Conservation (phyloP, 2,329 filamentous ascomycete species). For the Orbilia brochopaga region DNA sequence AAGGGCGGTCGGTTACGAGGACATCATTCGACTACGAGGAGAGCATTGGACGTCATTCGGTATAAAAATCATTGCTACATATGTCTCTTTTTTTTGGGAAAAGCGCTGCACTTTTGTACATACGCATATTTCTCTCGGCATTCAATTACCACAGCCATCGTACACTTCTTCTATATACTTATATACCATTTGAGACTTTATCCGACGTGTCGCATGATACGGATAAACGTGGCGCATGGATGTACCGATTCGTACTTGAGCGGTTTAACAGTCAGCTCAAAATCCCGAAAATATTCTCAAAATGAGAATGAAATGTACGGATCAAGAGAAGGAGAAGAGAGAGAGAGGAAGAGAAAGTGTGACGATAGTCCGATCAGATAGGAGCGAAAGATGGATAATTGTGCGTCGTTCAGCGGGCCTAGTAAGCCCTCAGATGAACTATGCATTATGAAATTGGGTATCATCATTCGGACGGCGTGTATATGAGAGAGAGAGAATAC, state of each 20-base stretch:
- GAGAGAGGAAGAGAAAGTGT: not conserved
- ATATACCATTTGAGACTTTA: too few species aligned
- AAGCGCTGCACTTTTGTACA: slow-evolving; percentile 41
- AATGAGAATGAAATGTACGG: too few species aligned
- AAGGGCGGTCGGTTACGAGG: slow-evolving; percentile 7
- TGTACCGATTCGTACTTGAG: too few species aligned
- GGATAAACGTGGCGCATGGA: too few species aligned
- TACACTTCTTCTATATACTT: slow-evolving; percentile 28
- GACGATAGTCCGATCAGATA: slow-evolving; percentile 33
- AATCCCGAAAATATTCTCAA: too few species aligned
- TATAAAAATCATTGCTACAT: slow-evolving; percentile 16
- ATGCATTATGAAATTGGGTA: slow-evolving; percentile 47
- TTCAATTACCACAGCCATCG: slow-evolving; percentile 17
- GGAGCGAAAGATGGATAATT: slow-evolving; percentile 52
- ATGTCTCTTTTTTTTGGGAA: slow-evolving; percentile 9
- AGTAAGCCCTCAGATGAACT: slow-evolving; percentile 48
- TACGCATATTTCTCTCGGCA: slow-evolving; percentile 13
- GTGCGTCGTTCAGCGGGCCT: slow-evolving; percentile 44
- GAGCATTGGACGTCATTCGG: slow-evolving; percentile 14
- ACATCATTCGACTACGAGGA: slow-evolving; percentile 15
- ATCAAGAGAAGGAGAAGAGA: too few species aligned
- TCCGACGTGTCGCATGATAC: too few species aligned
- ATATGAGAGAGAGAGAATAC: too few species aligned
- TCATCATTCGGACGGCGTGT: slow-evolving; percentile 25
- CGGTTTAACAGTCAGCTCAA: too few species aligned